These are phyloP conservation scores for Rosa persica DNA, from an alignment of 306 rosid genomes.

Conservation along the genomic window DNA sequence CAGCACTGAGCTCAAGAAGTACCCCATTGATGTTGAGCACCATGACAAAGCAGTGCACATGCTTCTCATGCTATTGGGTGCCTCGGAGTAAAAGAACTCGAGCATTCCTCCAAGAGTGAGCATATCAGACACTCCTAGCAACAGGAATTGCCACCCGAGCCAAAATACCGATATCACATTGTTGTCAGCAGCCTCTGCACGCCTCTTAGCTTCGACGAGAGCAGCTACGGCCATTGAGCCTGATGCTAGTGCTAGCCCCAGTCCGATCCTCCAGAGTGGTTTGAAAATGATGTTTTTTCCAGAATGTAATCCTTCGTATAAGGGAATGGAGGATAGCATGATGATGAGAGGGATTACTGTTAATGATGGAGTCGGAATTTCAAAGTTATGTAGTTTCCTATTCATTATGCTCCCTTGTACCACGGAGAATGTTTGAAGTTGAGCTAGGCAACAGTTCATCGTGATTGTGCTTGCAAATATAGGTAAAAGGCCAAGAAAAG, in stretches of 20 bases:
- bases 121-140: conserved; percentile 37
- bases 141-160: conserved; percentile 29
- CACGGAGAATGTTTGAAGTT: conserved; percentile 39
- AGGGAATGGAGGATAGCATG: conserved; percentile 25
- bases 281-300: conserved; percentile 1
- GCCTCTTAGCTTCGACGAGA: conserved; percentile 34
- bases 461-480: conserved; percentile 39
- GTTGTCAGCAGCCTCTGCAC: conserved; percentile 14
- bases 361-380: conserved; percentile 38
- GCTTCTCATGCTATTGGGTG: conserved; percentile 46
- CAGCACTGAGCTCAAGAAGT: conserved; percentile 35
- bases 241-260: conserved; percentile 38
- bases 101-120: conserved; percentile 44
- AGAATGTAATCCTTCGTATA: conserved; percentile 21
- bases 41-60: conserved; percentile 37
- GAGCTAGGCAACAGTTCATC: conserved; percentile 42
- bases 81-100: conserved; percentile 44
- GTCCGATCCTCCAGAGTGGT: conserved; percentile 31
- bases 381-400: conserved; percentile 23
- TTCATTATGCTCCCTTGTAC: conserved; percentile 41
- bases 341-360: conserved; percentile 24
- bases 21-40: conserved; percentile 44
- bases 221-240: conserved; percentile 37
- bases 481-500: conserved; percentile 35
- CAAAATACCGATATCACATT: conserved; percentile 36